Conservation (phyloP, 306 rosid species). For the Quercus suber region DNA sequence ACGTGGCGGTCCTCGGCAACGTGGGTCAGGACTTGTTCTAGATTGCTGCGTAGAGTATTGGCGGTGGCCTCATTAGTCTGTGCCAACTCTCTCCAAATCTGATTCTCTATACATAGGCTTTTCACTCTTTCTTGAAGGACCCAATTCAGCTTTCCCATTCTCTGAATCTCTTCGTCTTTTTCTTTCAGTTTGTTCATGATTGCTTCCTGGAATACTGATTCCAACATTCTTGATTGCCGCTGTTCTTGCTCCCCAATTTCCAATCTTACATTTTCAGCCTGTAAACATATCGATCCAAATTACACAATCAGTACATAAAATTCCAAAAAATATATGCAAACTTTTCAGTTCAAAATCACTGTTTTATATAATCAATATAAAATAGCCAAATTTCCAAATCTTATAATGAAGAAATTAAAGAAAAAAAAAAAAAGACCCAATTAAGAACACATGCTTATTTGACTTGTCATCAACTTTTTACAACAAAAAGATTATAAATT, state of each 20-base stretch:
- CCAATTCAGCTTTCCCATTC: constrained; percentile 67
- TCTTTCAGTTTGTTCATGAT: constrained; percentile 56
- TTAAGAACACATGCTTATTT: too few species aligned
- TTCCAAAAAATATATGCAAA: background rate
- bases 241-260: constrained; percentile 51
- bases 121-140: constrained; percentile 63
- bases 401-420: too few species aligned
- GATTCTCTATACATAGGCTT: constrained; percentile 61
- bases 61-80: constrained; percentile 77
- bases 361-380: too few species aligned
- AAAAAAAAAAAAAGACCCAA: too few species aligned
- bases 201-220: constrained; percentile 46
- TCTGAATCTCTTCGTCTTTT: constrained; percentile 80
- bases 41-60: constrained; percentile 55
- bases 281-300: background rate
- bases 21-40: constrained; percentile 62
- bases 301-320: background rate
- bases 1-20: constrained; percentile 28
- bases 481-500: background rate
- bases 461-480: background rate
- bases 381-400: too few species aligned
- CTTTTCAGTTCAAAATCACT: too few species aligned
- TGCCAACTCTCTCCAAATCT: constrained; percentile 75
- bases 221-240: constrained; percentile 53
- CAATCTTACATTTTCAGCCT: constrained; percentile 72